phyloP scores from a whole-genome alignment of 1,284 basidiomycete genomes.

The Schizophyllum amplum region DNA sequence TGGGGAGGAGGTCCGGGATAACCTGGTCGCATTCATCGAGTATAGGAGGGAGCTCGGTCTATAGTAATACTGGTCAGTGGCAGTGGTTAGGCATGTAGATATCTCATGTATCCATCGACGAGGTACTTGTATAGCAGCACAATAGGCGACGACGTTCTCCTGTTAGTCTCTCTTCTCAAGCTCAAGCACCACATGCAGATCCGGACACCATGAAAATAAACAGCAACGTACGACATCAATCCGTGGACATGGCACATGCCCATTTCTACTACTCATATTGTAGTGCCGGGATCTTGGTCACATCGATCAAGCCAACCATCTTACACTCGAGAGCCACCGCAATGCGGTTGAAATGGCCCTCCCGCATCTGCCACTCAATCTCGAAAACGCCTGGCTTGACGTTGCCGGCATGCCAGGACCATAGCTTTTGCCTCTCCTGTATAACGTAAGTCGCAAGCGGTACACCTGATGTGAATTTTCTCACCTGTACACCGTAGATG shows the following conservation, averaged over 20 bases:
- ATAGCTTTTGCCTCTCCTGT: conserved; percentile 36
- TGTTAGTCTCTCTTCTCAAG: too few relatives aligned
- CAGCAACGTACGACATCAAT: background rate
- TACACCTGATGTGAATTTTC: conserved; percentile 1
- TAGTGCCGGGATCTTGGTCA: background rate
- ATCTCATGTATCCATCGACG: too few relatives aligned
- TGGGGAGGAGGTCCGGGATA: conserved; percentile 74
- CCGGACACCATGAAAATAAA: too few relatives aligned
- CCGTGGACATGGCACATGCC: background rate
- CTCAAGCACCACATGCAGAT: too few relatives aligned
- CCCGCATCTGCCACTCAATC: conserved; percentile 48
- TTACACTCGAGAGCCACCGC: conserved; percentile 49
- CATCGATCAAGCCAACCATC: conserved; percentile 47
- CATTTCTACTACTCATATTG: too few relatives aligned
- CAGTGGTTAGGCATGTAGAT: too few relatives aligned
- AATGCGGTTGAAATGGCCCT: conserved; percentile 39
- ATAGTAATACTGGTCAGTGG: conserved; percentile 18
- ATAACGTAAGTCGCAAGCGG: conserved; percentile 2
- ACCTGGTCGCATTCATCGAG: conserved; percentile 82
- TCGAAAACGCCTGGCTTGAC: conserved; percentile 54
- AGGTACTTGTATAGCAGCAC: too few relatives aligned
- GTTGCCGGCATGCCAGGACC: conserved; percentile 48
- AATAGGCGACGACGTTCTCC: too few relatives aligned
- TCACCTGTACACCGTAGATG: conserved; percentile 45
- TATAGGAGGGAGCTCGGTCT: conserved; percentile 63